A percentile compares a stretch with the other conserved stretches of the same genome.
phyloP scores from a whole-genome alignment of 2,329 filamentous ascomycete genomes.

The Aspergillus sp. region DNA sequence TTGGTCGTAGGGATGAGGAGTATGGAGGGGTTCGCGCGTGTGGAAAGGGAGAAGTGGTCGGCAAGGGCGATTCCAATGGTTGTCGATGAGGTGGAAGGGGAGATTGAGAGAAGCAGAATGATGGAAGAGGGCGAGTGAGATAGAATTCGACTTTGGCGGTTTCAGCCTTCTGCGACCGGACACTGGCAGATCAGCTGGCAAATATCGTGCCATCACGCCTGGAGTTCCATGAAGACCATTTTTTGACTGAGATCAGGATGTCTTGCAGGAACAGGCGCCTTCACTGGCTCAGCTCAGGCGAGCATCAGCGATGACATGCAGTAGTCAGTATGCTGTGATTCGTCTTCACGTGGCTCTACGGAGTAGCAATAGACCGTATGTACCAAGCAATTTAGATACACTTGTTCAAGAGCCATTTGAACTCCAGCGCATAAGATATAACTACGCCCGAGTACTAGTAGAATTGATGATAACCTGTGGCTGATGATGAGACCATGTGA shows the following conservation, averaged over 20 bases:
- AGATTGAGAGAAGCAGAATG: slow-evolving; percentile 48
- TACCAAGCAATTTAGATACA: no score
- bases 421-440: background rate
- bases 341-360: no score
- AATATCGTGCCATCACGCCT: no score
- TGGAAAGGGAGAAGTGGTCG: slow-evolving; percentile 52
- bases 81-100: slow-evolving; percentile 49
- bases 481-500: background rate
- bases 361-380: no score
- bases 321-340: no score
- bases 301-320: no score
- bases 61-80: slow-evolving; percentile 49
- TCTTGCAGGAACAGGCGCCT: no score
- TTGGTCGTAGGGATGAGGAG: slow-evolving; percentile 79
- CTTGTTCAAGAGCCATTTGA: no score
- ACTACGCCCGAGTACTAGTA: background rate
- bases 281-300: no score
- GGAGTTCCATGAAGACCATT: no score
- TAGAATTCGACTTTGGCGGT: background rate
- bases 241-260: no score
- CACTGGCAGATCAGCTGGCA: no score
- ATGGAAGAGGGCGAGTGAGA: slow-evolving; percentile 33
- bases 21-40: slow-evolving; percentile 59
- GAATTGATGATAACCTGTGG: background rate
- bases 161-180: background rate